Conservation (phyloP, 2,329 filamentous ascomycete species). For the Fusarium begoniae region DNA sequence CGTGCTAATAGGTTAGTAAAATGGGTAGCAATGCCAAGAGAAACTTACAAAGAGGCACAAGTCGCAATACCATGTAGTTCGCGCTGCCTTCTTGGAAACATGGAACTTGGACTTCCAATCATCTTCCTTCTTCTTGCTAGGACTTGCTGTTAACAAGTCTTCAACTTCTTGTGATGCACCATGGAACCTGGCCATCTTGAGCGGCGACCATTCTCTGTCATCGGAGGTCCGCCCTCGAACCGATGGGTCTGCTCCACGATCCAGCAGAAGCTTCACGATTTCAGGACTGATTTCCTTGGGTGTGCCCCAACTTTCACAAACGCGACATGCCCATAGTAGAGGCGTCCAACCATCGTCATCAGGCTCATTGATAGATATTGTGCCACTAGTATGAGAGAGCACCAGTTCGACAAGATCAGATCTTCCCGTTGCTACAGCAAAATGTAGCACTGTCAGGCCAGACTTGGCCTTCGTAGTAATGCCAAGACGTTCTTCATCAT, state of each 20-base stretch:
- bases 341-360: neutral
- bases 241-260: neutral
- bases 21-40: rapidly evolving
- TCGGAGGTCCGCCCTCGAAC: neutral
- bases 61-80: neutral
- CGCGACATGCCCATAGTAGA: neutral
- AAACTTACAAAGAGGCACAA: neutral
- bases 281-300: neutral
- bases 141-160: neutral
- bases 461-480: neutral
- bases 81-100: neutral
- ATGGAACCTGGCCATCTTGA: neutral
- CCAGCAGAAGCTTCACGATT: neutral
- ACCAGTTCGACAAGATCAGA: neutral
- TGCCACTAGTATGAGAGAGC: neutral
- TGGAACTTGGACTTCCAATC: neutral
- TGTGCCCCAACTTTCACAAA: neutral
- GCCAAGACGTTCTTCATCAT: neutral
- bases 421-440: neutral
- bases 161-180: neutral
- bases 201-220: neutral
- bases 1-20: neutral
- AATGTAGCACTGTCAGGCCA: neutral
- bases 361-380: neutral
- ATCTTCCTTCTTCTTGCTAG: neutral